A percentile compares a stretch with the other conserved stretches of the same genome.
These are phyloP conservation scores for Vitis hybrid DNA, from an alignment of 177 flowering plant species.

Conservation along the genomic window DNA sequence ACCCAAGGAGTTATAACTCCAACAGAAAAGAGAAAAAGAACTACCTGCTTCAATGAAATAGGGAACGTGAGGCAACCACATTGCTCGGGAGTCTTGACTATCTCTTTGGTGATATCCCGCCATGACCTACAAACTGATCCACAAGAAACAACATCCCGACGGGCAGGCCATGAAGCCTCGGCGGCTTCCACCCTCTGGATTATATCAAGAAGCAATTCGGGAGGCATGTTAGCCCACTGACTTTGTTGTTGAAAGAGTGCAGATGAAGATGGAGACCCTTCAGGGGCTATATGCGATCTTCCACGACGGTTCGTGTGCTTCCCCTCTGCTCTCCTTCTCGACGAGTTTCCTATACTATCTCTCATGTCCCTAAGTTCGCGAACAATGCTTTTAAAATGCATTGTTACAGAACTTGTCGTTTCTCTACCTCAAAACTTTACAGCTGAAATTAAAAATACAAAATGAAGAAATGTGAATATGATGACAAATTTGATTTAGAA, in stretches of 20 bases:
- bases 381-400: conserved; percentile 29
- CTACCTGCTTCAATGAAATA: conserved; percentile 83
- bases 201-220: conserved; percentile 77
- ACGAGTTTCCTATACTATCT: conserved; percentile 30
- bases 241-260: conserved; percentile 30
- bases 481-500: no score
- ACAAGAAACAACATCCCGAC: conserved; percentile 70
- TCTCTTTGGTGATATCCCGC: conserved; percentile 65
- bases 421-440: neutral
- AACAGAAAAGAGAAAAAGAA: neutral
- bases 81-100: conserved; percentile 73
- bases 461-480: no score
- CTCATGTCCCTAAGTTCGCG: conserved; percentile 27
- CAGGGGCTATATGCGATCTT: conserved; percentile 46
- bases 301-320: conserved; percentile 23
- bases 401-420: neutral
- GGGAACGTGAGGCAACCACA: conserved; percentile 85
- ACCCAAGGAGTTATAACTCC: no score
- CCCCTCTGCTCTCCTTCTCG: conserved; percentile 26
- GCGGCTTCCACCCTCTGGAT: conserved; percentile 62
- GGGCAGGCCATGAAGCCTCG: conserved; percentile 72
- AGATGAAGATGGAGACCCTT: conserved; percentile 19
- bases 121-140: conserved; percentile 85
- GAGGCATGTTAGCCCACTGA: conserved; percentile 76
- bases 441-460: neutral